A percentile compares a stretch with the other conserved stretches of the same genome.
Evolutionary conservation across 2,329 filamentous ascomycete genomes (phyloP).

Genomic region (Pyrenochaeta sp.): DNA sequence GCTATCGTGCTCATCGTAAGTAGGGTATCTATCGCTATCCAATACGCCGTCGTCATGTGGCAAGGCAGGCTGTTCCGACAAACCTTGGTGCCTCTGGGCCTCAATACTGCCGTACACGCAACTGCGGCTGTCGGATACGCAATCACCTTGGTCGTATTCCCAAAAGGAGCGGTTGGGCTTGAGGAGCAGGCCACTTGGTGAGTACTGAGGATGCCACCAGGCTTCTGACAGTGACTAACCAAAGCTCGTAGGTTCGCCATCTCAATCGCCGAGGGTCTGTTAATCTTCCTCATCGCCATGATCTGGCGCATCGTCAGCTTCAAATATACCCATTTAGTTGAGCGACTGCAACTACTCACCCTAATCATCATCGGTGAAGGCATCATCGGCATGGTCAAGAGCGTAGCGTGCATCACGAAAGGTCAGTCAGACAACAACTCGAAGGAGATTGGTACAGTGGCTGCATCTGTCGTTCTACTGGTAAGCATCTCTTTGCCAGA

Average conservation of each 20-base stretch:
- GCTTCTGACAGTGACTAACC: conserved; percentile 3
- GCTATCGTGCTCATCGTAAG: conserved; percentile 28
- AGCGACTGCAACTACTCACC: conserved; percentile 67
- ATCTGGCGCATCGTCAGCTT: conserved; percentile 64
- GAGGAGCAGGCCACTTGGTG: conserved; percentile 30
- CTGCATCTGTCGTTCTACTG: conserved; percentile 26
- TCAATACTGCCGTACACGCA: conserved; percentile 25
- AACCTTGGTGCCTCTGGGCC: conserved; percentile 26
- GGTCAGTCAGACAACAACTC: conserved; percentile 26
- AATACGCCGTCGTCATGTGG: conserved; percentile 34
- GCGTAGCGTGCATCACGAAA: conserved; percentile 33
- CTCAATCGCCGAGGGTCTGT: conserved; percentile 29
- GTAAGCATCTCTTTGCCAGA: conserved; percentile 3
- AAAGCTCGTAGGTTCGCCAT: conserved; percentile 22
- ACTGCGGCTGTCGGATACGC: conserved; percentile 22
- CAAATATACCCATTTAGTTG: conserved; percentile 66
- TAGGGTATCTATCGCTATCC: conserved; percentile 23
- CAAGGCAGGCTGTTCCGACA: conserved; percentile 31
- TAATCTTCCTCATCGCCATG: conserved; percentile 33
- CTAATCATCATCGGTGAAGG: conserved; percentile 71
- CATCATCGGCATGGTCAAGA: conserved; percentile 63
- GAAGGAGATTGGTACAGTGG: conserved; percentile 30
- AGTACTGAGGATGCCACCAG: not conserved
- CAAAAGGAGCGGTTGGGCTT: conserved; percentile 14
- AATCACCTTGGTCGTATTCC: conserved; percentile 22